These are phyloP conservation scores for Xylariomycetidae sp. DNA, from an alignment of 2,329 filamentous ascomycete species.

Conservation along the genomic window DNA sequence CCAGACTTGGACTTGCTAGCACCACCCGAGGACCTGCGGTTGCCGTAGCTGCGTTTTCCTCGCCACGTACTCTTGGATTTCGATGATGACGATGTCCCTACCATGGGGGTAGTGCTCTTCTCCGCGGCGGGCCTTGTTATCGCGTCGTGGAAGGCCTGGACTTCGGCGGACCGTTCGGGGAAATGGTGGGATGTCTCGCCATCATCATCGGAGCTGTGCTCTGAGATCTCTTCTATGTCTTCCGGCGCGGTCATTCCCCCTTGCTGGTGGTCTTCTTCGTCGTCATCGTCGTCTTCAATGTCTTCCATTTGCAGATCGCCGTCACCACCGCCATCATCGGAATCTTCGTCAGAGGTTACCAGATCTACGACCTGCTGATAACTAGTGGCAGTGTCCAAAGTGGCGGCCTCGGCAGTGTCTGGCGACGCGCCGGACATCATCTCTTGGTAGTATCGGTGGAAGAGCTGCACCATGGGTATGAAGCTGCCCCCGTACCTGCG, in stretches of 20 bases:
- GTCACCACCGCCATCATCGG: slow-evolving; percentile 14
- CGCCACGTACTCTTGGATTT: neutral
- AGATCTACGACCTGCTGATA: slow-evolving; percentile 49
- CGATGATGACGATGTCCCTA: neutral
- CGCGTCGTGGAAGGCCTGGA: slow-evolving; percentile 27
- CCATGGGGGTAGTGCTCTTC: no score
- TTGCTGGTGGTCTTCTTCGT: no score
- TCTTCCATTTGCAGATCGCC: slow-evolving; percentile 17
- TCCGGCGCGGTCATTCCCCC: no score
- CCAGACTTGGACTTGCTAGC: slow-evolving; percentile 10
- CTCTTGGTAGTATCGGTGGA: slow-evolving; percentile 41
- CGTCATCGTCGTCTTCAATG: slow-evolving; percentile 14
- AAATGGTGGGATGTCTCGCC: slow-evolving; percentile 47
- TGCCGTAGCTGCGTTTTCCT: no score
- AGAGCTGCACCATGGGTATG: slow-evolving; percentile 50
- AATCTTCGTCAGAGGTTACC: slow-evolving; percentile 34
- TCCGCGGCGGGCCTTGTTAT: no score
- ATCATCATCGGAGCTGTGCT: no score
- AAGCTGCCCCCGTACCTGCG: slow-evolving; percentile 57
- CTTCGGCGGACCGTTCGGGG: slow-evolving; percentile 15
- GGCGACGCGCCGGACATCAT: slow-evolving; percentile 42
- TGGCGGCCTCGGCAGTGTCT: no score
- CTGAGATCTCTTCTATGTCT: slow-evolving; percentile 11
- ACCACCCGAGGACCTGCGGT: slow-evolving; percentile 12
- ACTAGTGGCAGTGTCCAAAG: slow-evolving; percentile 8